Base-by-base conservation (phyloP, 1,139 yeast species). In the Pichia sp. region DNA sequence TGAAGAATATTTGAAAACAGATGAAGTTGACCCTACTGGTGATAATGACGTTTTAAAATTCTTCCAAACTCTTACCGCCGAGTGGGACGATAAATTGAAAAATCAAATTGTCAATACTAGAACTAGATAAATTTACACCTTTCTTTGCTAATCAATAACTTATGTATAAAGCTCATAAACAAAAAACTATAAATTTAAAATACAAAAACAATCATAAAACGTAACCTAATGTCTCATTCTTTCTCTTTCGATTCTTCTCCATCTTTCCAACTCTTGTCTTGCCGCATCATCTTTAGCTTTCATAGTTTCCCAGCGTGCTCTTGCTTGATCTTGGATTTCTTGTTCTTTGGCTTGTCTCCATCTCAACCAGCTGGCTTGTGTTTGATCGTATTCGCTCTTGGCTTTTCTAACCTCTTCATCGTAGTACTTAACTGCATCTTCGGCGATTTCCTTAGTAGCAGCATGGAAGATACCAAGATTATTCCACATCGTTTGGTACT, bases 71-170 rank as follows among this genome's bases (percentile, higher is more conserved):
- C 67, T 85, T 48, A 72, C 74, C 32, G 48, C 59, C 12, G 81
- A 80, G 55, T 87, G 95, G 94, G 86, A 83, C 58, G 76, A 71
- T 17, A 81, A 77, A 53, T 71, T 90, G 38, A 79, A 81, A 57
- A 77, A 84, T 60, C 96, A 89, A 63, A 84, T 90, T 22, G 74
- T 76, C 2, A 73, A 76, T 50, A 79, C 87, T 9, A 70, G 67
- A 50, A 38, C 34, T 30, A 27, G 18, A 34, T 41, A 34, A 35
- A 24, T 36, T 24, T 10, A 24, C 7, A 8, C 9, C 10, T 24
- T 8, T 8, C 27, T 24, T 24, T 19, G 22, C 17, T 37, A 31
- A 15, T n/a, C 10, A 28, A 31, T 6, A 31, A n/a, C 19, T n/a
- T 31, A 31, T 31, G 8, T 31, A 31, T 31, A 10, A 15, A n/a